Percentiles rank a stretch among this genome's conserved stretches.
Evolutionary conservation across 2,329 filamentous ascomycete species (phyloP).

Genomic region (Monilinia vaccinii-corymbosi): DNA sequence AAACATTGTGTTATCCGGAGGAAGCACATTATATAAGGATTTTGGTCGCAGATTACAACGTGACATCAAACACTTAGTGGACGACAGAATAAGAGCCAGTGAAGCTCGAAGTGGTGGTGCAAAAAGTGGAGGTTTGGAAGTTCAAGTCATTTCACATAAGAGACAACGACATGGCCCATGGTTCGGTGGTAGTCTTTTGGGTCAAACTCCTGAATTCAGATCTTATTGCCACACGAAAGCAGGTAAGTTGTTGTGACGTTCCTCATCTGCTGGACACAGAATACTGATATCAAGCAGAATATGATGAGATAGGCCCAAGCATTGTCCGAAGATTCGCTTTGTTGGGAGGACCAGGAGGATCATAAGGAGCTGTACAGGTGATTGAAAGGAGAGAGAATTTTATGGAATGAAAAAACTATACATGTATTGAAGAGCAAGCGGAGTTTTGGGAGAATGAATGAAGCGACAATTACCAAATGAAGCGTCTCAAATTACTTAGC

Average conservation of each 20-base stretch:
- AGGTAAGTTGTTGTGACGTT: conserved; percentile 15
- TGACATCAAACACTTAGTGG: conserved; percentile 93
- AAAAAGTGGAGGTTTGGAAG: conserved; percentile 87
- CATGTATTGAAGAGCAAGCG: conserved; percentile 7
- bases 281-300: conserved; percentile 32
- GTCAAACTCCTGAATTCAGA: conserved; percentile 95
- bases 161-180: conserved; percentile 94
- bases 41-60: conserved; percentile 93
- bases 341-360: conserved; percentile 81
- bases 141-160: conserved; percentile 96
- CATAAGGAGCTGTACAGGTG: conserved; percentile 34
- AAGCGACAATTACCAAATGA: conserved; percentile 1
- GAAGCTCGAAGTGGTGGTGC: conserved; percentile 83
- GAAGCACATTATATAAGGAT: conserved; percentile 96
- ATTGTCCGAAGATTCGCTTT: conserved; percentile 94
- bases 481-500: not conserved
- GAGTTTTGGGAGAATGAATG: not conserved
- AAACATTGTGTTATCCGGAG: conserved; percentile 97
- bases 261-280: too few species aligned
- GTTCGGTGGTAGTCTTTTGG: conserved; percentile 94
- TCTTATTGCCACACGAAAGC: conserved; percentile 97
- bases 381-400: not conserved
- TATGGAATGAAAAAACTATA: conserved; percentile 2
- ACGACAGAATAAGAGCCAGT: conserved; percentile 83
- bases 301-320: conserved; percentile 91